Evolutionary conservation across 805 yeast genomes (phyloP).

Genomic region (Hanseniaspora occidentalis): DNA sequence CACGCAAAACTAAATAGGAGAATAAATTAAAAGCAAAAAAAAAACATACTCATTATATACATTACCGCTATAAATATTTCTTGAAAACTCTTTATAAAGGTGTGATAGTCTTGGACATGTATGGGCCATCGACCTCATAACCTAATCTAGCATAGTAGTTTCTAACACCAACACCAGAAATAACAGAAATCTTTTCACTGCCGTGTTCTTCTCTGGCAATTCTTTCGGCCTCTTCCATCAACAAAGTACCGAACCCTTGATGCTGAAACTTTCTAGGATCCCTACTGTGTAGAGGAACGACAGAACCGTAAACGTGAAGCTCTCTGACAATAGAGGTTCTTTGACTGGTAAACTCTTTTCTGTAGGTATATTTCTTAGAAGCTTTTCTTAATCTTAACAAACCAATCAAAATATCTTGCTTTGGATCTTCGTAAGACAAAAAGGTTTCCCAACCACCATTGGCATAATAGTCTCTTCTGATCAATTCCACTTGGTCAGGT

Average conservation of each 20-base stretch:
- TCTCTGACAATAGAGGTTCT: constrained; percentile 94
- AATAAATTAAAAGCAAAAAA: not conserved
- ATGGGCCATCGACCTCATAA: constrained; percentile 88
- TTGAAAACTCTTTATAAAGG: not conserved
- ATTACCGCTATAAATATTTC: not conserved
- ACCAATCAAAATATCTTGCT: constrained; percentile 90
- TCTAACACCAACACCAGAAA: constrained; percentile 95
- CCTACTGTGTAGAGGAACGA: constrained; percentile 89
- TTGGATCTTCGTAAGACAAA: constrained; percentile 90
- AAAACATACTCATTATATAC: not conserved
- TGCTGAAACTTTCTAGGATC: constrained; percentile 98
- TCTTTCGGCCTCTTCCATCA: constrained; percentile 98
- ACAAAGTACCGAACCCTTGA: constrained; percentile 93
- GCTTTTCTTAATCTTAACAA: constrained; percentile 79
- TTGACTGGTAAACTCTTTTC: constrained; percentile 76
- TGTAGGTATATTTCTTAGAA: constrained; percentile 74
- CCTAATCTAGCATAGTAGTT: constrained; percentile 91
- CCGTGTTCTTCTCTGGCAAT: constrained; percentile 95
- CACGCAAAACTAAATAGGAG: not conserved
- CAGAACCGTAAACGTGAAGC: constrained; percentile 93
- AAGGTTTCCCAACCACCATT: constrained; percentile 99
- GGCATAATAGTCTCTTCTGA: constrained; percentile 91
- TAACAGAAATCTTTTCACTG: constrained; percentile 79
- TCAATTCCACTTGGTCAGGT: constrained; percentile 93
- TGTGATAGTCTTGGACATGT: constrained; percentile 64